Conservation (phyloP, 2,329 filamentous ascomycete species). For the Elsinoe batatas region DNA sequence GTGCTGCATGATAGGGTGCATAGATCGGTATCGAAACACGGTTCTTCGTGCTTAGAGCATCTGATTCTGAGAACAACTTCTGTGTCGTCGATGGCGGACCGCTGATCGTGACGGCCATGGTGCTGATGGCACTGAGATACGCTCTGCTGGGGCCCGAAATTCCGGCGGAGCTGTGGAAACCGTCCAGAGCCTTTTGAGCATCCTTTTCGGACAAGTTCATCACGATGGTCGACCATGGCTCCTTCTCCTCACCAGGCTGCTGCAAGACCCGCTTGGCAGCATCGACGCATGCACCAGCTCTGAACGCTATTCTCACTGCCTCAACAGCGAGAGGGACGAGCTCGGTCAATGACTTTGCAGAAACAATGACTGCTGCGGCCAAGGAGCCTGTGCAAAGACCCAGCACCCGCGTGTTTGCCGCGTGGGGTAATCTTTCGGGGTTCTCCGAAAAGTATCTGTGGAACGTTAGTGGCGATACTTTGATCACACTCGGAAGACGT, state of each 20-base stretch:
- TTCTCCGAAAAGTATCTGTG: constrained; percentile 40
- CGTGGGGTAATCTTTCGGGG: constrained; percentile 43
- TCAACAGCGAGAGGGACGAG: constrained; percentile 54
- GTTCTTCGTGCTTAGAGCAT: constrained; percentile 41
- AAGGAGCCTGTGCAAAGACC: constrained; percentile 61
- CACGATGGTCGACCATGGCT: constrained; percentile 59
- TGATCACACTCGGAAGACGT: constrained; percentile 25
- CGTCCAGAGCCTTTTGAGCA: constrained; percentile 41
- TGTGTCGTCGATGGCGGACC: constrained; percentile 46
- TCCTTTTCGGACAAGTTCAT: constrained; percentile 45
- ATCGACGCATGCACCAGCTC: constrained; percentile 44
- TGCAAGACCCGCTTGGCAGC: constrained; percentile 38
- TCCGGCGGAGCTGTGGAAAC: constrained; percentile 49
- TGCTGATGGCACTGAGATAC: constrained; percentile 50
- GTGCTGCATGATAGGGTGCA: constrained; percentile 50
- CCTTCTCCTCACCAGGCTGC: constrained; percentile 43
- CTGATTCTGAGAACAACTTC: constrained; percentile 41
- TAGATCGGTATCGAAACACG: constrained; percentile 46
- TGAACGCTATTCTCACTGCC: constrained; percentile 56
- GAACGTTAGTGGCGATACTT: constrained; percentile 23
- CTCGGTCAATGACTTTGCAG: constrained; percentile 51
- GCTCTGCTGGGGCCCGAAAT: constrained; percentile 43
- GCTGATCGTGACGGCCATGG: constrained; percentile 50
- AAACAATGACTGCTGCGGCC: constrained; percentile 58
- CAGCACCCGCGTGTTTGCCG: constrained; percentile 44